Percentiles rank a stretch among this genome's conserved stretches.
These are phyloP conservation scores for Tetrapisispora pingtungensis DNA, from an alignment of 805 yeast species.

Conservation along the genomic window DNA sequence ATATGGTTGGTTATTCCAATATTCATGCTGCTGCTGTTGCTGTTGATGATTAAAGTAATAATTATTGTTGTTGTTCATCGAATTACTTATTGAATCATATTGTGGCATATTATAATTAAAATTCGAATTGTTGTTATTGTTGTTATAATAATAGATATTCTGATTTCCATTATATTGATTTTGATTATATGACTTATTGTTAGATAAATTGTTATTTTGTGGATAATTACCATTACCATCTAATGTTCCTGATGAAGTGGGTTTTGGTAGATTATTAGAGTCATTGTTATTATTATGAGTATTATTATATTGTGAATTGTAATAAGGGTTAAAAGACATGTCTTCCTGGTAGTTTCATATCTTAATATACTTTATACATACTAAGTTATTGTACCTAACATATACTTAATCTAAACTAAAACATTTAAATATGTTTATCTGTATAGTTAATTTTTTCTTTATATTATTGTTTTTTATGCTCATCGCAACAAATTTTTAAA, in stretches of 20 bases:
- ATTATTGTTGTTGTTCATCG: not conserved
- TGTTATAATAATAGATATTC: not conserved
- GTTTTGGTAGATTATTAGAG: constrained; percentile 13
- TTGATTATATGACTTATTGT: not conserved
- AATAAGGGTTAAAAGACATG: not conserved
- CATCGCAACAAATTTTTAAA: not conserved
- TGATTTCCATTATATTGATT: not conserved
- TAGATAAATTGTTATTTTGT: not conserved
- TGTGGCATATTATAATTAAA: not conserved
- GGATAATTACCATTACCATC: not conserved
- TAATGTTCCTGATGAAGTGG: constrained; percentile 19
- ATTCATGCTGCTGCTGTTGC: not conserved
- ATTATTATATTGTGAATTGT: not conserved
- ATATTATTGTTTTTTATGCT: no score
- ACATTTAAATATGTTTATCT: no score
- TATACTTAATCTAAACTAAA: no score
- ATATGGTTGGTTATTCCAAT: no score
- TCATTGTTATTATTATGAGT: not conserved
- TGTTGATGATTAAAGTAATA: not conserved
- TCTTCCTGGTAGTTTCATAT: not conserved
- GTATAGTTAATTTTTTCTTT: no score
- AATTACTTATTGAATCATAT: not conserved
- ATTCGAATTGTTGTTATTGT: not conserved
- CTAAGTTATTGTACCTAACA: no score
- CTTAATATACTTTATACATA: no score